phyloP scores from a whole-genome alignment of 139 green algal species.

The Desmodesmus armatus region DNA sequence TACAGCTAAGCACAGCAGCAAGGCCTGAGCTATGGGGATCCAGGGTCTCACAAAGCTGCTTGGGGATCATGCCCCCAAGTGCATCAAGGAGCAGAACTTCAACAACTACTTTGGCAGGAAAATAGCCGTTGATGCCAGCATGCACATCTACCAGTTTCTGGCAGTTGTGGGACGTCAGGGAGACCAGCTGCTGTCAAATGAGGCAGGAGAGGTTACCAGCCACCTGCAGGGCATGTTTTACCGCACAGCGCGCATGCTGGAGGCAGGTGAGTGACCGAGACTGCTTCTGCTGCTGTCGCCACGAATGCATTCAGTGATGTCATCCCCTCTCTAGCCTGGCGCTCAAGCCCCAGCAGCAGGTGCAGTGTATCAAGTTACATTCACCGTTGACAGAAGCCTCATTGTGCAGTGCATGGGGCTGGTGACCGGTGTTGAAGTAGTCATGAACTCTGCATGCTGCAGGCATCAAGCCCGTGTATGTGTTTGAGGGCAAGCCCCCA shows the following conservation, averaged over 20 bases:
- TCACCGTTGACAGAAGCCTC: too few species aligned
- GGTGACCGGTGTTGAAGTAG: too few species aligned
- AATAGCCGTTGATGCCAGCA: conserved; percentile 97
- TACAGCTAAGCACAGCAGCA: neutral
- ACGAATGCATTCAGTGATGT: too few species aligned
- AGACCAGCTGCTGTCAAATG: conserved; percentile 91
- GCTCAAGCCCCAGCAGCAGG: too few species aligned
- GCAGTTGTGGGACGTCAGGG: conserved; percentile 76
- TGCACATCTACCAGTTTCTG: conserved; percentile 99
- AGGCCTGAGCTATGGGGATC: conserved; percentile 73
- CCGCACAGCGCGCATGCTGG: conserved; percentile 93
- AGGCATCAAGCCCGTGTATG: conserved; percentile 95
- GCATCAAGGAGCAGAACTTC: conserved; percentile 91
- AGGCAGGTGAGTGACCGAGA: conserved; percentile 76
- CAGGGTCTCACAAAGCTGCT: conserved; percentile 97
- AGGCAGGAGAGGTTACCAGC: conserved; percentile 95
- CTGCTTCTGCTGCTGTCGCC: too few species aligned
- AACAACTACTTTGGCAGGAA: conserved; percentile 97
- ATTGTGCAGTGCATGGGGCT: too few species aligned
- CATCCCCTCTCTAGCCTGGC: too few species aligned
- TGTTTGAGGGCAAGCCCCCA: conserved; percentile 98
- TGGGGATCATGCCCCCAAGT: conserved; percentile 85
- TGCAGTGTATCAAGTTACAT: too few species aligned
- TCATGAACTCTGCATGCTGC: too few species aligned
- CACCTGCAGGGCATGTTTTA: conserved; percentile 95